Base-by-base conservation (phyloP, 768 basidiomycete species). In the Tephrocybe sp. region DNA sequence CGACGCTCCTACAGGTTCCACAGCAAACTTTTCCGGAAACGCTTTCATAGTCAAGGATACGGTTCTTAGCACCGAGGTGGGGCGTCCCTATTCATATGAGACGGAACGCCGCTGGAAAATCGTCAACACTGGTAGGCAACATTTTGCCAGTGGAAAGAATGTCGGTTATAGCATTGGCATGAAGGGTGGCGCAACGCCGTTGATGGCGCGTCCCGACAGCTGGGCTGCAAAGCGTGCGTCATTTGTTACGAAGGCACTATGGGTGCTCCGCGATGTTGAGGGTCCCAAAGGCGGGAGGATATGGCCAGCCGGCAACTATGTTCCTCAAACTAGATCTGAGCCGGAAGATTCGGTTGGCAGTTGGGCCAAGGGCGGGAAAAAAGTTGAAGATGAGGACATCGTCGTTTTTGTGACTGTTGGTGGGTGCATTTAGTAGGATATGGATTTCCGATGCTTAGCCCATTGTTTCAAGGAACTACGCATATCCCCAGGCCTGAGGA, bases 291-390 rank as follows among this genome's bases (percentile, higher is more conserved):
- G 81, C 11, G 71, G 78, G 17, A 73, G 87, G 60, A 80, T 91
- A 78, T 91, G 85, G 84, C 90, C 90, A n/a, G 77, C 87, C 53
- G 91, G 91, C 33, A 89, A 88, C 69, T 92, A 90, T 69, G 86
- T 93, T 28, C 85, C 89, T 15, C 90, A 93, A 70, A 91, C 89
- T 44, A 76, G 80, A 39, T 79, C 78, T 10, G 79, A 82, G 55
- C 87, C 88, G 5, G 68, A 73, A 58, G 90, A 94, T 68, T 90
- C 88, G 40, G 72, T 94, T 51, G 77, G 79, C 18, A 69, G 71
- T 42, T 95, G 93, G 92, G 81, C 85, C 24, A 72, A 81, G 52
- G 84, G 78, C 11, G 76, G 79, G 48, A 73, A 80, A 55, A 79
- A 67, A 51, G 79, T 94, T 42, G 81, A 84, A 51, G 79, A 88